A percentile compares a stretch with the other conserved stretches of the same genome.
phyloP scores from a whole-genome alignment of 495 filamentous ascomycete species.

The Endocarpon pusillum region DNA sequence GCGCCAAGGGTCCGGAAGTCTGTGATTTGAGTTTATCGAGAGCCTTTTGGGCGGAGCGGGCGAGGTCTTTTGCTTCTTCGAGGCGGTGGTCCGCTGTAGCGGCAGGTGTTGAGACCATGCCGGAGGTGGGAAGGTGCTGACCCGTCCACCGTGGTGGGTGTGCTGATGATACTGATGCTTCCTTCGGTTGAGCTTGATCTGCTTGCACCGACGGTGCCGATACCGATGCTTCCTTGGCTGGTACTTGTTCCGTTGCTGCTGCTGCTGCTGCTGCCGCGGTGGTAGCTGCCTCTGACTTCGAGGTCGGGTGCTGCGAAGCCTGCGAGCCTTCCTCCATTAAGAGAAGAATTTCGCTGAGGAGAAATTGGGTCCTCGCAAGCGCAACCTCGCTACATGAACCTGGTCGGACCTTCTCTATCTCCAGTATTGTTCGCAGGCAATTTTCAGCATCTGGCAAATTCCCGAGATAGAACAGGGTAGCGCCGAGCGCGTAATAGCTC shows the following conservation, averaged over 20 bases:
- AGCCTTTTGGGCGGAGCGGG: background rate
- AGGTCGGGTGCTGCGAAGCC: background rate
- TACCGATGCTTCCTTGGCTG: too few relatives aligned
- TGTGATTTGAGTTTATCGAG: conserved; percentile 1
- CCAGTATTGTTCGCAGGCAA: background rate
- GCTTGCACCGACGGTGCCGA: too few relatives aligned
- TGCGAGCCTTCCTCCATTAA: conserved; percentile 8
- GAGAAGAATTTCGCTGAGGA: conserved; percentile 3
- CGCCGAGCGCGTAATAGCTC: conserved; percentile 16
- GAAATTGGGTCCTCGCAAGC: too few relatives aligned
- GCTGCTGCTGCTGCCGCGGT: background rate
- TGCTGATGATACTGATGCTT: too few relatives aligned
- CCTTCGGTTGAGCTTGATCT: too few relatives aligned
- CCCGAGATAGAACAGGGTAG: conserved; percentile 4
- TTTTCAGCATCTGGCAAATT: conserved; percentile 1
- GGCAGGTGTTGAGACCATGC: too few relatives aligned
- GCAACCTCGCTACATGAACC: too few relatives aligned
- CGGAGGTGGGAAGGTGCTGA: too few relatives aligned
- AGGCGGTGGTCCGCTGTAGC: conserved; percentile 2
- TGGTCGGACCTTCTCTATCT: too few relatives aligned
- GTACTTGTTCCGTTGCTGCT: conserved; percentile 1
- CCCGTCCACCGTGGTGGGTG: too few relatives aligned
- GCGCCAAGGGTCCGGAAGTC: too few relatives aligned
- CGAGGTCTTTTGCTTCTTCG: background rate
- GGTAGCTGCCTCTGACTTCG: conserved; percentile 3